A percentile compares a stretch with the other conserved stretches of the same genome.
Evolutionary conservation across 495 filamentous ascomycete genomes (phyloP).

Genomic region (Aspergillus affinis): DNA sequence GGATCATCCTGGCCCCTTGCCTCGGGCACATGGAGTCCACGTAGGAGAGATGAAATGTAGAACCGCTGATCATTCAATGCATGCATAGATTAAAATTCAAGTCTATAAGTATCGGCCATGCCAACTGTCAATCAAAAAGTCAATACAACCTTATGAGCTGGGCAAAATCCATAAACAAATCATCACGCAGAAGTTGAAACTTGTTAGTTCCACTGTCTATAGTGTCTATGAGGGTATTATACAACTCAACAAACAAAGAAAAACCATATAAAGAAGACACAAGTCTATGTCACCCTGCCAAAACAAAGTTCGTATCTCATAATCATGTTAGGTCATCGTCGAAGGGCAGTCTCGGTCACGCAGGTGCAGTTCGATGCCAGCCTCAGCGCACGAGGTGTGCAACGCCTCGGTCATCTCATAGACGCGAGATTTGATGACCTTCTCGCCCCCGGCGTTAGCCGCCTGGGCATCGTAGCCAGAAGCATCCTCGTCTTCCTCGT

Average conservation of each 20-base stretch:
- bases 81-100: neutral
- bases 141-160: neutral
- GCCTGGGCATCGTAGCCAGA: constrained; percentile 10
- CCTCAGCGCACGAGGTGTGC: constrained; percentile 23
- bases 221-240: neutral
- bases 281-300: neutral
- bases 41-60: neutral
- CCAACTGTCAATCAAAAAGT: too few species aligned
- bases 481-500: constrained; percentile 25
- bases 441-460: constrained; percentile 3
- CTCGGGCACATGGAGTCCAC: too few species aligned
- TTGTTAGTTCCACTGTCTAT: neutral
- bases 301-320: neutral
- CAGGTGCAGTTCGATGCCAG: constrained; percentile 27
- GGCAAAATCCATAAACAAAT: neutral
- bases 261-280: too few species aligned
- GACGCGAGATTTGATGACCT: constrained; percentile 26
- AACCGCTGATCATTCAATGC: too few species aligned
- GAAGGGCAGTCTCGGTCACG: constrained; percentile 24
- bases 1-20: too few species aligned
- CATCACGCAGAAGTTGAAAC: neutral
- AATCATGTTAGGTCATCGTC: neutral
- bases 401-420: constrained; percentile 29
- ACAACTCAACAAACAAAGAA: neutral
- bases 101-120: neutral